These are phyloP conservation scores for Monosporozyma aerobia DNA, from an alignment of 805 yeast genomes.

Conservation along the genomic window DNA sequence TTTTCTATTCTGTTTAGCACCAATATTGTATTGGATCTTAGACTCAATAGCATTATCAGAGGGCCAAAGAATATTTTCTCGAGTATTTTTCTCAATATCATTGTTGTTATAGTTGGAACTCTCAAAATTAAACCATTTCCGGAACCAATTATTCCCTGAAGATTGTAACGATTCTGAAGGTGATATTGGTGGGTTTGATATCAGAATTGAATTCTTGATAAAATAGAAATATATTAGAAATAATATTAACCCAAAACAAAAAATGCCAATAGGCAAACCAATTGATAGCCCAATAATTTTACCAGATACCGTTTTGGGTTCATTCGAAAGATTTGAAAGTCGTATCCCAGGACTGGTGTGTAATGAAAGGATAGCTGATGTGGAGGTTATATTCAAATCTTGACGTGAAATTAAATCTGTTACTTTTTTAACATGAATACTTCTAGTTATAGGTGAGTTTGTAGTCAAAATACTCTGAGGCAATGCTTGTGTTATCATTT, in stretches of 20 bases:
- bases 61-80: slow-evolving; percentile 9
- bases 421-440: background rate
- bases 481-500: background rate
- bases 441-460: background rate
- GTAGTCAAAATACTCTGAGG: background rate
- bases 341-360: background rate
- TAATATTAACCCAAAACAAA: slow-evolving; percentile 15
- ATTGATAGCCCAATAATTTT: slow-evolving; percentile 22
- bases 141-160: slow-evolving; percentile 4
- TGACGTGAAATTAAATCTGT: background rate
- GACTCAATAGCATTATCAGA: slow-evolving; percentile 10
- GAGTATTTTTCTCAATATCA: slow-evolving; percentile 2
- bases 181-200: slow-evolving; percentile 4
- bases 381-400: background rate
- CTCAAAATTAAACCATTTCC: background rate
- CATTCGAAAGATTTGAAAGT: background rate
- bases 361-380: background rate
- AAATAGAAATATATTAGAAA: slow-evolving; percentile 14
- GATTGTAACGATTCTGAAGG: background rate
- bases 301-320: slow-evolving; percentile 2
- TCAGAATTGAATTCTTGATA: slow-evolving; percentile 4
- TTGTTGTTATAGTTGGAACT: background rate
- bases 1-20: slow-evolving; percentile 7
- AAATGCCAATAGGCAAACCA: slow-evolving; percentile 26
- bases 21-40: slow-evolving; percentile 15